Conservation (phyloP, 768 basidiomycete species). For the Lentinula sp. region DNA sequence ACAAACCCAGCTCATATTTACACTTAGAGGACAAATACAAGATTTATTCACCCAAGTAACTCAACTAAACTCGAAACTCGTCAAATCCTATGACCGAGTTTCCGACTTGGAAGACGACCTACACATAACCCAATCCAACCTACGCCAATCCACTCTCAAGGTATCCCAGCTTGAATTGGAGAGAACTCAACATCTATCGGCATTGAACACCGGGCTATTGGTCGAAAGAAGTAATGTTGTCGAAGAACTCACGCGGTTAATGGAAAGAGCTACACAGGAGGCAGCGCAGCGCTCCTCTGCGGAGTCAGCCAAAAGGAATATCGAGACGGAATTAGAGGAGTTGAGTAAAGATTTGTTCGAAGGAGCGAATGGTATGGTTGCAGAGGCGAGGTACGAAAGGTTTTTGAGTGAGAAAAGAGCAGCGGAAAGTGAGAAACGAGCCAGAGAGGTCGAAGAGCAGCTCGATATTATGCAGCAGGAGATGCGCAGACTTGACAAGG, state of each 20-base stretch:
- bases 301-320: constrained; percentile 71
- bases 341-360: constrained; percentile 86
- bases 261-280: constrained; percentile 94
- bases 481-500: constrained; percentile 68
- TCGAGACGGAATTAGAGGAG: constrained; percentile 94
- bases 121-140: constrained; percentile 55
- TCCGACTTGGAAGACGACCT: constrained; percentile 91
- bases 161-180: constrained; percentile 81
- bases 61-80: constrained; percentile 88
- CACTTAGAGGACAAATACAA: constrained; percentile 74
- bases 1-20: constrained; percentile 76
- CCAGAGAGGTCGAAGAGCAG: constrained; percentile 82
- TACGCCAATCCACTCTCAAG: constrained; percentile 56
- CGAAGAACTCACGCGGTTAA: constrained; percentile 84
- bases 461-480: constrained; percentile 80
- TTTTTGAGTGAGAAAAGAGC: constrained; percentile 67
- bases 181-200: constrained; percentile 80
- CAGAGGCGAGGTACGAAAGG: constrained; percentile 73
- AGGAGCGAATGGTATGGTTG: constrained; percentile 98
- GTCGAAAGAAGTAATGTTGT: constrained; percentile 92
- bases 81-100: constrained; percentile 85
- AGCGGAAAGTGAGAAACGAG: constrained; percentile 66
- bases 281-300: constrained; percentile 88
- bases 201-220: constrained; percentile 84
- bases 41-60: constrained; percentile 88